phyloP scores from a whole-genome alignment of 129 eudicot genomes.

The Logfia minima region DNA sequence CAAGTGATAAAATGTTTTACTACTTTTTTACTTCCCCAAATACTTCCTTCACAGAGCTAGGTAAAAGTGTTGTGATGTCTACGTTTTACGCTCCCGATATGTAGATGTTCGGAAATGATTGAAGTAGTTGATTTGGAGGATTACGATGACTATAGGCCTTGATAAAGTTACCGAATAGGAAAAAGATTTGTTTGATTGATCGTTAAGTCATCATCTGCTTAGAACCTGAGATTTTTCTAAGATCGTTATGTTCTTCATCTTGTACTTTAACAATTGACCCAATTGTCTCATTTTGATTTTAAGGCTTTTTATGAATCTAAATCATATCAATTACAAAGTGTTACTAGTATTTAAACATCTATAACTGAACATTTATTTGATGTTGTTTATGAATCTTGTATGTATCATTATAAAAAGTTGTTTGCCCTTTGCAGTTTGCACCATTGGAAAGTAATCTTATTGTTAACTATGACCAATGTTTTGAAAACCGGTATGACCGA shows the following conservation, averaged over 20 bases:
- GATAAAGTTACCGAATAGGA: neutral
- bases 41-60: neutral
- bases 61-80: neutral
- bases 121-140: neutral
- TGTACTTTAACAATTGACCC: neutral
- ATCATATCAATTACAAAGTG: neutral
- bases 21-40: neutral
- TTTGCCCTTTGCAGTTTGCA: slow-evolving; percentile 5
- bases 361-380: neutral
- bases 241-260: neutral
- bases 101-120: neutral
- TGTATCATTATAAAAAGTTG: neutral
- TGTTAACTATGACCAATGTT: slow-evolving; percentile 35
- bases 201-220: neutral
- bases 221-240: neutral
- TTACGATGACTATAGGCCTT: neutral
- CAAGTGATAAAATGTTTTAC: neutral
- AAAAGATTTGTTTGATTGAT: neutral
- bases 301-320: neutral
- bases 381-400: neutral
- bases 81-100: too few relatives aligned
- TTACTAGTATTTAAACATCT: neutral
- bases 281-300: neutral
- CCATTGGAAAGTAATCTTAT: slow-evolving; percentile 20
- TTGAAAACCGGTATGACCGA: too few relatives aligned